Evolutionary conservation across 2,329 filamentous ascomycete species (phyloP).

Genomic region (Colletotrichum cordylinicola): DNA sequence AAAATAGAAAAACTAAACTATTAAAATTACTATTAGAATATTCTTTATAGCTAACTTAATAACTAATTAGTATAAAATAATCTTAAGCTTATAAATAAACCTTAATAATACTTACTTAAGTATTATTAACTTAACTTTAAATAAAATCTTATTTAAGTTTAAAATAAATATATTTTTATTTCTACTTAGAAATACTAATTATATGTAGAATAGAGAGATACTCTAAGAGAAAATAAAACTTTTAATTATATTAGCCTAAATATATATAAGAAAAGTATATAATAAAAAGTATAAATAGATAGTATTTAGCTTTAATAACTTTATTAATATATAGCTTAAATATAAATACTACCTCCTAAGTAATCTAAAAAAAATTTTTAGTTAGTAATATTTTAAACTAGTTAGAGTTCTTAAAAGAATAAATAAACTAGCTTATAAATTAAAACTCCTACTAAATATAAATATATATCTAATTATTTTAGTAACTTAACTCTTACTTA

Average conservation of each 20-base stretch:
- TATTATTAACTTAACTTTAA: neutral
- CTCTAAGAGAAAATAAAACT: neutral
- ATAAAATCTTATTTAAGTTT: neutral
- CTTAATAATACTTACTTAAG: too few species aligned
- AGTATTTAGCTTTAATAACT: neutral
- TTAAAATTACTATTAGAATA: neutral
- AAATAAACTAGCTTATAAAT: too few species aligned
- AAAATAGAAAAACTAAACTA: neutral
- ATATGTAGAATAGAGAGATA: neutral
- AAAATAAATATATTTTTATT: neutral
- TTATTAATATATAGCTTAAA: too few species aligned
- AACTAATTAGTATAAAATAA: neutral
- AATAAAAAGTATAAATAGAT: neutral
- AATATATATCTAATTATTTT: too few species aligned
- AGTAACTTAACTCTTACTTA: too few species aligned
- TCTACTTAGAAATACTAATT: neutral
- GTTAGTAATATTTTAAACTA: too few species aligned
- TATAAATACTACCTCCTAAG: too few species aligned
- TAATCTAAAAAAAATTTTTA: too few species aligned
- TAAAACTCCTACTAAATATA: too few species aligned
- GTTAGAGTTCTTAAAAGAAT: too few species aligned
- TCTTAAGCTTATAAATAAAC: neutral
- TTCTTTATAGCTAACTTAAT: neutral
- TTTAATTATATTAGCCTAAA: neutral
- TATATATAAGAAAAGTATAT: neutral